Conservation (phyloP, 257 asterid genomes). For the Nicotiana otophora region DNA sequence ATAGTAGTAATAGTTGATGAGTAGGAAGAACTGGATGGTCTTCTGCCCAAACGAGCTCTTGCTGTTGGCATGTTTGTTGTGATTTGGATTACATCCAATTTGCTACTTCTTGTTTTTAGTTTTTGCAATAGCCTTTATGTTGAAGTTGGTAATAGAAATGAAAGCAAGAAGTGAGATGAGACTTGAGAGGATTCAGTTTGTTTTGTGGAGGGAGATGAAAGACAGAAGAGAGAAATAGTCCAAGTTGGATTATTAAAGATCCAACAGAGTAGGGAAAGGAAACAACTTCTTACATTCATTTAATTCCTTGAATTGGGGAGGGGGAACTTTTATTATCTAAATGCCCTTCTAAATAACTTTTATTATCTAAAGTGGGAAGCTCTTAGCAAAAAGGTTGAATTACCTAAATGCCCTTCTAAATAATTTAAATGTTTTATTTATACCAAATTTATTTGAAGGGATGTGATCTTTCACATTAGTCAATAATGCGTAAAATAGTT, state of each 20-base stretch:
- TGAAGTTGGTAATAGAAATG: neutral
- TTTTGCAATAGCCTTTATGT: neutral
- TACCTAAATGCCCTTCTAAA: no score
- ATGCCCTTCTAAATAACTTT: no score
- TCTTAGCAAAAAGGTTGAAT: no score
- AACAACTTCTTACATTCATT: neutral
- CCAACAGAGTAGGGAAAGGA: conserved; percentile 74
- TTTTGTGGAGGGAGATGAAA: conserved; percentile 18
- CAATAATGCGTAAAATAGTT: no score
- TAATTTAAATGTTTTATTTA: no score
- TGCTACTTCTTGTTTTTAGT: conserved; percentile 28
- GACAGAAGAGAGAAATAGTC: neutral
- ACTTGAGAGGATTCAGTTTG: conserved; percentile 9
- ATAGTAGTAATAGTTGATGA: conserved; percentile 52
- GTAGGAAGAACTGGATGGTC: conserved; percentile 41
- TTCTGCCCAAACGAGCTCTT: conserved; percentile 39
- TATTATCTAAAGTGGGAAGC: no score
- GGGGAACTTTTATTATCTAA: neutral
- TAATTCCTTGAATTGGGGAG: neutral
- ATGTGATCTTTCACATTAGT: no score
- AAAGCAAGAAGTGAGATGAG: conserved; percentile 5
- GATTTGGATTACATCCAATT: conserved; percentile 12
- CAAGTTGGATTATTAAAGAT: conserved; percentile 39
- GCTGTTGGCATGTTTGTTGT: conserved; percentile 37
- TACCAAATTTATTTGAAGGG: no score